Percentiles rank a stretch among this genome's conserved stretches.
These are phyloP conservation scores for Plasmodium vinckei DNA, from an alignment of 169 alveolate genomes.

Conservation along the genomic window DNA sequence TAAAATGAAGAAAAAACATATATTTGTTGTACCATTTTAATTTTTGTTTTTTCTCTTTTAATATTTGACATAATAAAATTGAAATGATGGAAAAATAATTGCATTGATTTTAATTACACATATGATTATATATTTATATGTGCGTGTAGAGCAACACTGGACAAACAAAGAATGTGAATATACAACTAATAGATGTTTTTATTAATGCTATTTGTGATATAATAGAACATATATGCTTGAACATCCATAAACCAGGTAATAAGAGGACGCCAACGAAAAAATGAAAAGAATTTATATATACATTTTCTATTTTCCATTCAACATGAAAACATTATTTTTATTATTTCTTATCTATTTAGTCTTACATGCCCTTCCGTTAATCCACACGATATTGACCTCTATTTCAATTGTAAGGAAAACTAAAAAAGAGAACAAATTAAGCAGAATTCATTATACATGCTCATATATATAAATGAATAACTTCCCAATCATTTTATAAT, in stretches of 20 bases:
- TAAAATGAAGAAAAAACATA: slow-evolving; percentile 12
- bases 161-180: slow-evolving; percentile 22
- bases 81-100: not conserved
- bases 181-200: slow-evolving; percentile 50
- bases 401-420: slow-evolving; percentile 49
- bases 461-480: slow-evolving; percentile 7
- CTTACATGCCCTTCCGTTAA: slow-evolving; percentile 57
- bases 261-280: slow-evolving; percentile 3
- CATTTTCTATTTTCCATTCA: not conserved
- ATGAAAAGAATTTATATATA: not conserved
- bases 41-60: slow-evolving; percentile 9
- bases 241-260: slow-evolving; percentile 44
- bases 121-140: not conserved
- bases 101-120: slow-evolving; percentile 11
- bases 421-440: not conserved
- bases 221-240: slow-evolving; percentile 42
- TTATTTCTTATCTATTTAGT: slow-evolving; percentile 13
- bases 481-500: no score
- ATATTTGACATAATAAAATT: not conserved
- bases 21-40: not conserved
- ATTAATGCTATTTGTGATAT: slow-evolving; percentile 65
- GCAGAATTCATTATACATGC: not conserved
- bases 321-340: no score
- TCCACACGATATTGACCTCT: slow-evolving; percentile 58
- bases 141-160: slow-evolving; percentile 13